A percentile compares a stretch with the other conserved stretches of the same genome.
phyloP scores from a whole-genome alignment of 345 rosid genomes.

The Salix viminalis region DNA sequence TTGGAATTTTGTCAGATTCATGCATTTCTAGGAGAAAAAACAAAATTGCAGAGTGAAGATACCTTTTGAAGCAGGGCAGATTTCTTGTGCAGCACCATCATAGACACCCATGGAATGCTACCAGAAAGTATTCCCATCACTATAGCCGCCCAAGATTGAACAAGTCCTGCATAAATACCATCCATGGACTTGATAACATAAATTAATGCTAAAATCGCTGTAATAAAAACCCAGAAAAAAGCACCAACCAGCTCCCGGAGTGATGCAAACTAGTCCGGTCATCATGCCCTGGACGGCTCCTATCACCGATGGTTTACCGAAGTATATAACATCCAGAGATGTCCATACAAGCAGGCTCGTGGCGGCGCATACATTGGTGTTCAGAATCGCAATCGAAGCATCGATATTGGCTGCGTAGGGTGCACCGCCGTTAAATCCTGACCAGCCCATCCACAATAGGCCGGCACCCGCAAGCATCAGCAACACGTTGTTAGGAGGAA shows the following conservation, averaged over 20 bases:
- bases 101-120: slow-evolving; percentile 85
- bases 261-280: slow-evolving; percentile 80
- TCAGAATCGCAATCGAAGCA: slow-evolving; percentile 65
- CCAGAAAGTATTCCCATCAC: slow-evolving; percentile 73
- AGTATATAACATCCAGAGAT: slow-evolving; percentile 68
- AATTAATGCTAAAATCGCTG: background rate
- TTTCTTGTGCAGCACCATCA: slow-evolving; percentile 91
- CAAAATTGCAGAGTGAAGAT: background rate
- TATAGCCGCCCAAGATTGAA: slow-evolving; percentile 92
- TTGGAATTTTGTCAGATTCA: background rate
- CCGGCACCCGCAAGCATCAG: slow-evolving; percentile 96
- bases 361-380: slow-evolving; percentile 83
- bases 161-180: slow-evolving; percentile 47
- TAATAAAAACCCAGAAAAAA: background rate
- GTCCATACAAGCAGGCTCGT: slow-evolving; percentile 95
- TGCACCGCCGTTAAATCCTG: slow-evolving; percentile 95
- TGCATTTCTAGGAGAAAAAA: background rate
- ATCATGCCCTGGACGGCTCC: slow-evolving; percentile 97
- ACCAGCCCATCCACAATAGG: slow-evolving; percentile 94
- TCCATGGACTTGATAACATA: background rate
- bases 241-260: slow-evolving; percentile 80
- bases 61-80: slow-evolving; percentile 62
- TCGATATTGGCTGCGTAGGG: slow-evolving; percentile 79
- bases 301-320: slow-evolving; percentile 85
- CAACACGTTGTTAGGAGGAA: slow-evolving; percentile 86